Base-by-base conservation (phyloP, 768 basidiomycete genomes). In the Chalciporus pseudorubinellus region DNA sequence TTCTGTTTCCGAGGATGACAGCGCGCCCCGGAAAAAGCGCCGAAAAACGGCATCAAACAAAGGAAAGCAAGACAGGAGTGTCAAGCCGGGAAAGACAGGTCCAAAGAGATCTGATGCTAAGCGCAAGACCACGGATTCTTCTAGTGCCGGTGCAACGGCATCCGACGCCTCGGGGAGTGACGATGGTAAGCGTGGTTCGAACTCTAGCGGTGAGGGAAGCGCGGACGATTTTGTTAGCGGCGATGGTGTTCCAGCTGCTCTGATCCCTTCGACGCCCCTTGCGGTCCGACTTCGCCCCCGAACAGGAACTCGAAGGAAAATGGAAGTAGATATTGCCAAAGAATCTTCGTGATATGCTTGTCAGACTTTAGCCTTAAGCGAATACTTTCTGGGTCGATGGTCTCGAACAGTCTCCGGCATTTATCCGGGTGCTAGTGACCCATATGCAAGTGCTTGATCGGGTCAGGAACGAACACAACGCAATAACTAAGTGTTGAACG, bases 271-370 rank as follows among this genome's bases (percentile, higher is more conserved):
- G 9, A 51, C 48, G 28, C 67, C 67, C 13, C 61, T 67, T 21
- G 62, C 58, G 5, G 65, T 71, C 0, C 65, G 66, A 26, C 53
- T 79, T 31, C 74, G 79, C 18, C 75, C 76, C 18, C 69, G 77
- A 33, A 72, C 72, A 33, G 75, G 71, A 54, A 70, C 69, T n/a
- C 46, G 52, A 50, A 53, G 54, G 44, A 58, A 47, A 51, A 55
- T 52, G 55, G 50, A 61, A 18, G 39, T 24, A 31, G 8, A 16
- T 34, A 7, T 34, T 56, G 41, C 47, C 50, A 52, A 64, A 19
- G 53, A 52, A 39, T 38, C 46, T 0, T 28, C 48, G 1, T 51
- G 44, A 4, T 43, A 60, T 44, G 18, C 22, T 28, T 44, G 51
- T 31, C 39, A 46, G 42, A 10, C 20, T 46, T 46, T 39, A 11